Evolutionary conservation across 2,329 filamentous ascomycete genomes (phyloP).

Genomic region (Scytalidium lignicola): DNA sequence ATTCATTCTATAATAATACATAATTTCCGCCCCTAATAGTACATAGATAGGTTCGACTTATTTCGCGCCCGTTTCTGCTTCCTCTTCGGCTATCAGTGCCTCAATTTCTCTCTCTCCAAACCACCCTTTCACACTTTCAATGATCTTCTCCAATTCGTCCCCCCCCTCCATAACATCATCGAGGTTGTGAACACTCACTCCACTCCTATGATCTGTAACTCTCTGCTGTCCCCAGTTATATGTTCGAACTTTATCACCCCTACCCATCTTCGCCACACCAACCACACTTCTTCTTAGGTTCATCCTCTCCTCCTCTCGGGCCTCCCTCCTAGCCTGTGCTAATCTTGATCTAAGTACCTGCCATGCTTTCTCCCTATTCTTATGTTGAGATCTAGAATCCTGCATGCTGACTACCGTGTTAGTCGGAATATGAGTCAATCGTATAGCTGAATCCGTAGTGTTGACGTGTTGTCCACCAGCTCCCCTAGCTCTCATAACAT

Average conservation of each 20-base stretch:
- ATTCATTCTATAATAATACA: too few relatives aligned
- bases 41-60: neutral
- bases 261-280: slow-evolving; percentile 74
- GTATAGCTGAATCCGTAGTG: slow-evolving; percentile 93
- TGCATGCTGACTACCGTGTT: slow-evolving; percentile 87
- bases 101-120: slow-evolving; percentile 61
- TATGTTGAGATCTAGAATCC: slow-evolving; percentile 82
- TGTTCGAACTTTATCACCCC: slow-evolving; percentile 84
- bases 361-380: slow-evolving; percentile 88
- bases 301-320: slow-evolving; percentile 74
- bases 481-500: slow-evolving; percentile 88
- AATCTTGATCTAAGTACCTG: slow-evolving; percentile 74
- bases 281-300: slow-evolving; percentile 73
- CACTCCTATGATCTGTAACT: slow-evolving; percentile 68
- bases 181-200: slow-evolving; percentile 59
- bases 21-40: too few relatives aligned
- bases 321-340: slow-evolving; percentile 74
- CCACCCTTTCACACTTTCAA: slow-evolving; percentile 65
- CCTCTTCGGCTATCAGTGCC: slow-evolving; percentile 48
- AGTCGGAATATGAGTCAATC: slow-evolving; percentile 85
- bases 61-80: slow-evolving; percentile 21
- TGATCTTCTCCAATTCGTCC: slow-evolving; percentile 56
- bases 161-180: slow-evolving; percentile 62
- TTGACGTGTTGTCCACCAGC: slow-evolving; percentile 98
- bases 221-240: slow-evolving; percentile 69